phyloP scores from a whole-genome alignment of 345 rosid species.

The Carallia pectinifolia region DNA sequence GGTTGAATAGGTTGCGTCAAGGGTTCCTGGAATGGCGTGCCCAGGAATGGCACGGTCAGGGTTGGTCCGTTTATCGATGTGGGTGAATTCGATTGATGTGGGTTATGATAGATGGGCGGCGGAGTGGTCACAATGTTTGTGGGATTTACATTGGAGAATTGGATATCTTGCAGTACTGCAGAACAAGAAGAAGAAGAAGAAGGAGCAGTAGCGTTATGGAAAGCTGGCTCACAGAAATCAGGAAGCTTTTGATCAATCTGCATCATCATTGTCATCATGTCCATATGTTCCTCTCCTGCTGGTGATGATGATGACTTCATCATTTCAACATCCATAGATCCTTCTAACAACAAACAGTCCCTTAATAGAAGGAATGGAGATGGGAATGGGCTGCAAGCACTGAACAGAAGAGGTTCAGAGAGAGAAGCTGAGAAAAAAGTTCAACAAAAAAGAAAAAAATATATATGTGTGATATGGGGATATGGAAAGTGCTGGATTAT shows the following conservation, averaged over 20 bases:
- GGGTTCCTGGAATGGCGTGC: constrained; percentile 28
- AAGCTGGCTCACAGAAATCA: constrained; percentile 37
- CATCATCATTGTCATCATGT: constrained; percentile 60
- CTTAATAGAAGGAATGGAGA: neutral
- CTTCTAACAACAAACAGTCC: neutral
- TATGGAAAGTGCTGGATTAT: constrained; percentile 12
- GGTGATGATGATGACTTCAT: constrained; percentile 28
- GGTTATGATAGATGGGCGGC: constrained; percentile 11
- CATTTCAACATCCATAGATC: constrained; percentile 45
- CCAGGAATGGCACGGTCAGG: constrained; percentile 16
- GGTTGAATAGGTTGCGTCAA: neutral
- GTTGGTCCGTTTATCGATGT: neutral
- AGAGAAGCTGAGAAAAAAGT: neutral
- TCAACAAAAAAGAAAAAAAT: neutral
- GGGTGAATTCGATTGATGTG: neutral
- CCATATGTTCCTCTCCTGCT: constrained; percentile 31
- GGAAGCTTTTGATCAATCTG: constrained; percentile 62
- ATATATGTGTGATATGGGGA: constrained; percentile 5
- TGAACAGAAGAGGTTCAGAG: neutral
- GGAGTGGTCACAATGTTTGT: neutral
- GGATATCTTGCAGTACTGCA: constrained; percentile 22
- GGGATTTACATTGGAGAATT: constrained; percentile 27
- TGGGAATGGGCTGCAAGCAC: constrained; percentile 5
- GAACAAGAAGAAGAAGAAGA: neutral
- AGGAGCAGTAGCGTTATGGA: constrained; percentile 14